Conservation (phyloP, 768 basidiomycete species). For the Neoboletus subvelutipes region DNA sequence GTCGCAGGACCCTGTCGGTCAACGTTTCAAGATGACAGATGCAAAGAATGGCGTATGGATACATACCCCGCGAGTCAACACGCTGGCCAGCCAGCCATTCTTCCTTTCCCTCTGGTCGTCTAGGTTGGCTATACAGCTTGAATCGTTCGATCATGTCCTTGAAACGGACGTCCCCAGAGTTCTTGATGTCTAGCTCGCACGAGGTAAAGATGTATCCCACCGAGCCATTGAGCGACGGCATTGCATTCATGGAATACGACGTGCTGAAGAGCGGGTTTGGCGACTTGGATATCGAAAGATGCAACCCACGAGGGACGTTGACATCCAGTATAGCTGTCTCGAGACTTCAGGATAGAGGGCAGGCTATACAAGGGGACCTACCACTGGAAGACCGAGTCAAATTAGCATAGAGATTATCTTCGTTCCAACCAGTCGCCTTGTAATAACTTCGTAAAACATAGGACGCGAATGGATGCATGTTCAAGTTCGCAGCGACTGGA, state of each 20-base stretch:
- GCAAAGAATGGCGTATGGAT: constrained; percentile 16
- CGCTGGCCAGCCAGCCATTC: constrained; percentile 81
- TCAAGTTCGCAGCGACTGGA: neutral
- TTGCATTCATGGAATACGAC: constrained; percentile 88
- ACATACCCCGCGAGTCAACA: constrained; percentile 70
- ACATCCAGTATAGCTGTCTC: constrained; percentile 86
- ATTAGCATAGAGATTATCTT: constrained; percentile 91
- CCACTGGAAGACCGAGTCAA: constrained; percentile 87
- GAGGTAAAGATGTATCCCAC: constrained; percentile 93
- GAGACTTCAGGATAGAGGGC: constrained; percentile 5
- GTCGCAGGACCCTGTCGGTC: constrained; percentile 18
- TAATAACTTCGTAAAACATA: constrained; percentile 90
- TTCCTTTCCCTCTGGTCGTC: constrained; percentile 73
- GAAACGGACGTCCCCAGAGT: constrained; percentile 71
- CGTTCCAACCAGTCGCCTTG: constrained; percentile 93
- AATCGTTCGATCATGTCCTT: constrained; percentile 91
- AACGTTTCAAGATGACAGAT: constrained; percentile 16
- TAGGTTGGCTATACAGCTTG: constrained; percentile 78
- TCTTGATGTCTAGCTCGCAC: constrained; percentile 71
- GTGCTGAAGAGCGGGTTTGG: constrained; percentile 89
- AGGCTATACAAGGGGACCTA: constrained; percentile 35
- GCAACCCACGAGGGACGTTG: constrained; percentile 74
- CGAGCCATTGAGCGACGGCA: constrained; percentile 91
- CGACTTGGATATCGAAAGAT: constrained; percentile 81
- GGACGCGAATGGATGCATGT: constrained; percentile 84